Evolutionary conservation across 768 basidiomycete genomes (phyloP), one percentile per base, ranked within the genome.

Genomic region (Kwoniella bestiolae): DNA sequence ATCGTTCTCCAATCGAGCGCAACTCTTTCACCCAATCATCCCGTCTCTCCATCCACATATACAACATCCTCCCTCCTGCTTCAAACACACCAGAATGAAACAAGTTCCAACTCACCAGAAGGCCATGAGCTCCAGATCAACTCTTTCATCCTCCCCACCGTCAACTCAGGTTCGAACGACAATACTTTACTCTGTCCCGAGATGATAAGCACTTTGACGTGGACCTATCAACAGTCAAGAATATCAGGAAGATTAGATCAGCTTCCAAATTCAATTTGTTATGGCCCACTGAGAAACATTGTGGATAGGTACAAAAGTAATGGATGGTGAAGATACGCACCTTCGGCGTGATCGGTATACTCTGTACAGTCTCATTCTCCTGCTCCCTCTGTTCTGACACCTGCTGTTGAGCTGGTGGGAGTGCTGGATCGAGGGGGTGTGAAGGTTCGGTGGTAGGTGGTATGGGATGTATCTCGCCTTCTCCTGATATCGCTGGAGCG

Each of bases 101-200:
- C 50, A 14, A 9, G 45, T 29, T 5, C 16, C n/a, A 26, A 58
- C 56, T 45, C 45, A 65, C 63, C 63, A 7, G 63, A 65, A n/a
- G 63, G 63, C 69, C 69, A 70, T 29, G 69, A 63, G 29, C 59
- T 66, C 65, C 69, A 67, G 12, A 66, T 61, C 8, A 66, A 41
- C 58, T 70, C 69, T 46, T 67, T 67, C 67, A 76, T 71, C n/a
- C 76, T 55, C 2, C 78, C 78, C 5, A 80, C 72, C 6, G 76
- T 77, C 12, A 71, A 65, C 57, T 78, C 74, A 9, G 78, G 78
- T 55, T 79, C 78, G 55, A 79, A 80, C 7, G 73, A 67, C 60
- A 77, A 75, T 8, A 75, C 64, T 67, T 78, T 77, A 31, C 68
- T 75, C 56, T 80, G 78, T 16, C 78, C 78, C 25, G 74, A 75